Percentiles rank a stretch among this genome's conserved stretches.
Evolutionary conservation across 495 filamentous ascomycete species (phyloP).

Genomic region (Podospora pseudoanserina): DNA sequence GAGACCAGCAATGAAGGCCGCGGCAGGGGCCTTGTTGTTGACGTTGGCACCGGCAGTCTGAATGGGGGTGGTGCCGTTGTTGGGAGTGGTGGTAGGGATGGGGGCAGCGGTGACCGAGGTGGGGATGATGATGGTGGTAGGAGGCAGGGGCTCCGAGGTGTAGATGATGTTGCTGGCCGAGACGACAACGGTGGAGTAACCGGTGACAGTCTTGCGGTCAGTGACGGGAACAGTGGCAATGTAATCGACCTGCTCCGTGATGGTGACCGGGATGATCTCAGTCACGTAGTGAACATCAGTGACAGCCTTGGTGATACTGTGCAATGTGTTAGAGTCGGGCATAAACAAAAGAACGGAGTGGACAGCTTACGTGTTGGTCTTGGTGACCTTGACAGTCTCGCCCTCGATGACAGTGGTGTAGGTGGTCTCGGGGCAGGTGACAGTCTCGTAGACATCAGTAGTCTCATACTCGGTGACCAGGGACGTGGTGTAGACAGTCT

Average conservation of each 20-base stretch:
- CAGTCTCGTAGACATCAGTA: slow-evolving; percentile 40
- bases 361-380: slow-evolving; percentile 38
- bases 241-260: slow-evolving; percentile 23
- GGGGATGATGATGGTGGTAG: slow-evolving; percentile 31
- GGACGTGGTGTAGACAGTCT: slow-evolving; percentile 35
- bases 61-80: slow-evolving; percentile 11
- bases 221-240: slow-evolving; percentile 15
- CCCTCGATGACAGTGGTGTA: slow-evolving; percentile 43
- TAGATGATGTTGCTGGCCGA: slow-evolving; percentile 22
- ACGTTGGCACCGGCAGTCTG: slow-evolving; percentile 28
- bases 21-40: slow-evolving; percentile 25
- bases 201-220: slow-evolving; percentile 22
- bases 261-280: slow-evolving; percentile 22
- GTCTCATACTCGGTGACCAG: slow-evolving; percentile 39
- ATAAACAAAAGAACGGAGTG: not conserved
- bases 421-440: slow-evolving; percentile 41
- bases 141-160: slow-evolving; percentile 17
- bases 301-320: slow-evolving; percentile 33
- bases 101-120: slow-evolving; percentile 24
- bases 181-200: slow-evolving; percentile 31
- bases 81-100: not conserved
- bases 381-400: slow-evolving; percentile 38
- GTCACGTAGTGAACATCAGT: slow-evolving; percentile 26
- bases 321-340: not conserved
- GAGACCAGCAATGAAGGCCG: slow-evolving; percentile 36